Evolutionary conservation across 805 yeast genomes (phyloP).

Genomic region (Grigorovia humatica): DNA sequence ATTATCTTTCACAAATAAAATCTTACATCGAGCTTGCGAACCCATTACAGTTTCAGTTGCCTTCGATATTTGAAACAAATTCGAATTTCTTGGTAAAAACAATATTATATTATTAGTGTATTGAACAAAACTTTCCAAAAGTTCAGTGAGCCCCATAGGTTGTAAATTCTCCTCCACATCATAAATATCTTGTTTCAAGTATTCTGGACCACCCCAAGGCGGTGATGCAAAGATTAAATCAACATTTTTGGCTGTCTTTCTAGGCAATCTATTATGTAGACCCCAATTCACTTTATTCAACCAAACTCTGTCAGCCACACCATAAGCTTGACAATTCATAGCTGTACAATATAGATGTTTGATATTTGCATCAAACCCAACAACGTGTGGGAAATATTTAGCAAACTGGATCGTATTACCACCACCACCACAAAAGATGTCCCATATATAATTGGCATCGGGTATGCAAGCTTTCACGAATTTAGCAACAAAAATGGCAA

Average conservation of each 20-base stretch:
- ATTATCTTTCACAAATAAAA: constrained; percentile 33
- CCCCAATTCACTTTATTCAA: constrained; percentile 39
- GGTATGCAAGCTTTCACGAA: constrained; percentile 44
- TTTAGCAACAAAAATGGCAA: constrained; percentile 53
- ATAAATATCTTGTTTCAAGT: constrained; percentile 34
- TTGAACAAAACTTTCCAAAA: constrained; percentile 34
- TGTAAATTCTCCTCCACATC: constrained; percentile 35
- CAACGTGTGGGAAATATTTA: constrained; percentile 40
- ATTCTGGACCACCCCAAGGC: constrained; percentile 80
- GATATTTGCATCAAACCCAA: constrained; percentile 53
- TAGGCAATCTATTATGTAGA: constrained; percentile 7
- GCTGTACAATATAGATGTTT: constrained; percentile 55
- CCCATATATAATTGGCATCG: constrained; percentile 39
- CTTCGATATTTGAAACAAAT: constrained; percentile 40
- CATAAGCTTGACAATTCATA: constrained; percentile 59
- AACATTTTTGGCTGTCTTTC: constrained; percentile 9
- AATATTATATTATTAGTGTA: constrained; percentile 42
- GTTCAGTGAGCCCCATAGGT: constrained; percentile 39
- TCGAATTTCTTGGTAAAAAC: constrained; percentile 54
- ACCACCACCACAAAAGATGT: constrained; percentile 81
- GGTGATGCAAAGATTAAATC: constrained; percentile 61
- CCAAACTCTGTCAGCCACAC: constrained; percentile 41
- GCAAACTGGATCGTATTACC: constrained; percentile 79
- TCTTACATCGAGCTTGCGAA: constrained; percentile 32
- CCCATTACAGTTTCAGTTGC: constrained; percentile 42